Conservation (phyloP, 176 grass and related monocot genomes). For the Zoysia japonica region DNA sequence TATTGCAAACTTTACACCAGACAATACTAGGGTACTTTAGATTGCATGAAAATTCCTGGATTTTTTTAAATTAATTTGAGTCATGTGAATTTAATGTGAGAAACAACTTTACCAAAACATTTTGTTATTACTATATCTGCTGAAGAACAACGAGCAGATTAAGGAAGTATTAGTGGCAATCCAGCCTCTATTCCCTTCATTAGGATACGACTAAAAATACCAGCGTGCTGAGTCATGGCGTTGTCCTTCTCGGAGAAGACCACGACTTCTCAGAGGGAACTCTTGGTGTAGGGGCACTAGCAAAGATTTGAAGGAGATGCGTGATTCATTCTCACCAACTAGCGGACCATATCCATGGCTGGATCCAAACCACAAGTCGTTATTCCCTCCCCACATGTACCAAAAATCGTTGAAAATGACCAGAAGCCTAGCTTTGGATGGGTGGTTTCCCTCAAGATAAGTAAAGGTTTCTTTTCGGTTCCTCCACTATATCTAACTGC, state of each 20-base stretch:
- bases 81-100: too few species aligned
- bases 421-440: not conserved
- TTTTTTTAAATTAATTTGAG: too few species aligned
- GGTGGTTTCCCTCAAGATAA: not conserved
- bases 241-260: constrained; percentile 17
- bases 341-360: constrained; percentile 29
- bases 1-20: not conserved
- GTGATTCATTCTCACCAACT: not conserved
- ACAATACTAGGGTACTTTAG: not conserved
- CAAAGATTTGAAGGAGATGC: not conserved
- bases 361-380: constrained; percentile 37
- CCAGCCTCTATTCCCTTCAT: not conserved
- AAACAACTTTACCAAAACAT: not conserved
- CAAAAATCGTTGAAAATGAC: constrained; percentile 33
- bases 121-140: not conserved
- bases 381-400: not conserved
- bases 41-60: too few species aligned
- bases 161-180: not conserved
- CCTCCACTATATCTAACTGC: not conserved
- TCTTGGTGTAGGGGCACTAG: constrained; percentile 21
- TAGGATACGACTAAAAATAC: not conserved
- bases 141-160: not conserved
- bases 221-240: not conserved
- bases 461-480: not conserved
- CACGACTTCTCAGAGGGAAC: not conserved